Conservation (phyloP, 2,329 filamentous ascomycete species). For the Aspergillus sclerotialis region DNA sequence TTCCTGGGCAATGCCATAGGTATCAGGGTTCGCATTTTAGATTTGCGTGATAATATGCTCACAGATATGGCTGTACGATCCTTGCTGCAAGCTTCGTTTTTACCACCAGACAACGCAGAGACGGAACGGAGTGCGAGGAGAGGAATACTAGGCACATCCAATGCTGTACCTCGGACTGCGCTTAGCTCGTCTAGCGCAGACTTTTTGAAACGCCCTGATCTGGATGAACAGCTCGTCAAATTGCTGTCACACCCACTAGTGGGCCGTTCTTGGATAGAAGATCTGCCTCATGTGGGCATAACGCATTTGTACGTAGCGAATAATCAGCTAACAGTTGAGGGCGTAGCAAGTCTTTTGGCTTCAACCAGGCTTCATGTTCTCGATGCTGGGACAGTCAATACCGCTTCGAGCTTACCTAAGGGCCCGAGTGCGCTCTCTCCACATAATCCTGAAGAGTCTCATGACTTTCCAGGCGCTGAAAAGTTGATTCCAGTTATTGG, state of each 20-base stretch:
- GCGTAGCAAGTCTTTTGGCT: conserved; percentile 46
- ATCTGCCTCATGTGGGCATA: conserved; percentile 47
- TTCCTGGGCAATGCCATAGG: conserved; percentile 47
- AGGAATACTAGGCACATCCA: conserved; percentile 5
- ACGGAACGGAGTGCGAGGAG: conserved; percentile 2
- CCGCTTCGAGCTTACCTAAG: conserved; percentile 19
- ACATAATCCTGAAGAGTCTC: conserved; percentile 6
- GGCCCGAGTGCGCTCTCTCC: conserved; percentile 6
- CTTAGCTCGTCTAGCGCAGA: conserved; percentile 7
- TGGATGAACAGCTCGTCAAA: conserved; percentile 45
- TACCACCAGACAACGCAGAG: conserved; percentile 10
- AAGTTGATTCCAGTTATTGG: conserved; percentile 48
- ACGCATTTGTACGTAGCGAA: conserved; percentile 55
- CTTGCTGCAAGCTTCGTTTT: conserved; percentile 47
- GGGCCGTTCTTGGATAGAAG: conserved; percentile 49
- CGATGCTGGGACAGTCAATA: conserved; percentile 47
- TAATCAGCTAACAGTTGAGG: conserved; percentile 51
- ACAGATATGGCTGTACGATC: conserved; percentile 49
- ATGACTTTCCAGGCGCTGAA: conserved; percentile 43
- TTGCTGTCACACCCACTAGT: conserved; percentile 45
- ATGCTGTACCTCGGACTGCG: conserved; percentile 6
- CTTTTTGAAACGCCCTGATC: conserved; percentile 20
- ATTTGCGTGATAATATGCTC: conserved; percentile 51
- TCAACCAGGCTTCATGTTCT: conserved; percentile 48
- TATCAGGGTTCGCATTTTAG: conserved; percentile 48